Conservation (phyloP, 257 asterid genomes). For the Asclepias syriaca region DNA sequence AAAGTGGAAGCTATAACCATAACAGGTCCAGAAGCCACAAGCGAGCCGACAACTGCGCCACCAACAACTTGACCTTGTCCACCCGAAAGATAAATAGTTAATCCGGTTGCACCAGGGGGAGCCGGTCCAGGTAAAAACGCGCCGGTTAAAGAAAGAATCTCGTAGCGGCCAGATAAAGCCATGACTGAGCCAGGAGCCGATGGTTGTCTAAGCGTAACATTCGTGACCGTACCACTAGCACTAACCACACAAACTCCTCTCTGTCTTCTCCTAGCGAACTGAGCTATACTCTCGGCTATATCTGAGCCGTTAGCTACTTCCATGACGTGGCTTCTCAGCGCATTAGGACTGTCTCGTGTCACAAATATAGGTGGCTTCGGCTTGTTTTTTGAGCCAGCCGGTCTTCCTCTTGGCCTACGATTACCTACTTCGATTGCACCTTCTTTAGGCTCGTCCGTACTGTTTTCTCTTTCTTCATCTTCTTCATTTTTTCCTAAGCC, state of each 20-base stretch:
- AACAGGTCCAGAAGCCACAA: constrained; percentile 60
- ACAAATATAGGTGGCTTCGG: constrained; percentile 61
- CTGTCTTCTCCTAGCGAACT: constrained; percentile 51
- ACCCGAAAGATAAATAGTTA: constrained; percentile 57
- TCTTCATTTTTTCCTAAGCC: constrained; percentile 24
- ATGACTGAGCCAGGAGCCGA: constrained; percentile 53
- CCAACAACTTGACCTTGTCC: constrained; percentile 68
- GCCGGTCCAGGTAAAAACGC: constrained; percentile 65
- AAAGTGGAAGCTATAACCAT: constrained; percentile 67
- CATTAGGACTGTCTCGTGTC: constrained; percentile 63
- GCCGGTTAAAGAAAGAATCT: constrained; percentile 54
- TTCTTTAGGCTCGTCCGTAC: constrained; percentile 45
- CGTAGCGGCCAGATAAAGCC: constrained; percentile 57
- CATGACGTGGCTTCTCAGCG: constrained; percentile 59
- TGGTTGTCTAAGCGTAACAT: constrained; percentile 58
- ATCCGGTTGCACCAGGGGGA: constrained; percentile 60
- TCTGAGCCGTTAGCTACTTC: constrained; percentile 59
- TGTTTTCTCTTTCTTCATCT: constrained; percentile 35
- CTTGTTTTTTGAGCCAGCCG: constrained; percentile 61
- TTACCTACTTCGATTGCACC: constrained; percentile 48
- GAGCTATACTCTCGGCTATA: constrained; percentile 58
- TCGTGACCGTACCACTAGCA: constrained; percentile 54
- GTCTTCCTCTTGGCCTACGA: constrained; percentile 55
- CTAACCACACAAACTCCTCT: constrained; percentile 59
- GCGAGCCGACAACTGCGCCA: constrained; percentile 56